phyloP scores from a whole-genome alignment of 352 stramenopile genomes.

The Pythium biforme region DNA sequence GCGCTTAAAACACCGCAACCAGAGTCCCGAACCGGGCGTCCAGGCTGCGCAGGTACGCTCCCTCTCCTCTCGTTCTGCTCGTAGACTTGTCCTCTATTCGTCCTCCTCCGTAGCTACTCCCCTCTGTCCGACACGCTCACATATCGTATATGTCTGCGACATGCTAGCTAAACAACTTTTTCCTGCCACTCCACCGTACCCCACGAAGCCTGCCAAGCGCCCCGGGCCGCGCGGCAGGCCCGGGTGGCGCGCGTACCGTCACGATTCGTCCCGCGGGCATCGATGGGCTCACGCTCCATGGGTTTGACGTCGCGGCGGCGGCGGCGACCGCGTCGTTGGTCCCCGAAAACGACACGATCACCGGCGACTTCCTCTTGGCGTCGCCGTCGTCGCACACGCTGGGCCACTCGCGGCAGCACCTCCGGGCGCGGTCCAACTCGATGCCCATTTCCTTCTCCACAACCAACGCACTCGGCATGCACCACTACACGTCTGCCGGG shows the following conservation, averaged over 20 bases:
- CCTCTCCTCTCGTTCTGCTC: neutral
- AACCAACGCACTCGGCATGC: neutral
- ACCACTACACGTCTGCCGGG: slow-evolving; percentile 1
- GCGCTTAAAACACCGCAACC: slow-evolving; percentile 65
- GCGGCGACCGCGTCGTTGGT: slow-evolving; percentile 6
- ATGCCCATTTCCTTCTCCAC: slow-evolving; percentile 53
- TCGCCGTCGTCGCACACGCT: slow-evolving; percentile 19
- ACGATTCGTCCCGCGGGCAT: slow-evolving; percentile 59
- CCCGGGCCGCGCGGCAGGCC: slow-evolving; percentile 3
- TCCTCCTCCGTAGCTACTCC: neutral
- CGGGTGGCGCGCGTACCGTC: slow-evolving; percentile 33
- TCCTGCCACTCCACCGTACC: slow-evolving; percentile 48
- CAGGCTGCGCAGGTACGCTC: slow-evolving; percentile 23
- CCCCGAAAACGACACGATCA: slow-evolving; percentile 22
- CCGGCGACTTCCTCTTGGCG: slow-evolving; percentile 9
- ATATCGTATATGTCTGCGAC: neutral
- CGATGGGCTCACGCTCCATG: slow-evolving; percentile 23
- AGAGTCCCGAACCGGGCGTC: slow-evolving; percentile 22
- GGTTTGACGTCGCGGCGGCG: slow-evolving; percentile 15
- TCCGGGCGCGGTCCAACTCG: slow-evolving; percentile 72
- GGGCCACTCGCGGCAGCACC: slow-evolving; percentile 21
- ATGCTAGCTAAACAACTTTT: slow-evolving; percentile 38
- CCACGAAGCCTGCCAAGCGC: slow-evolving; percentile 15
- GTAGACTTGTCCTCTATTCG: too few species aligned
- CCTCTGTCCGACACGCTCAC: neutral